These are phyloP conservation scores for Aspergillus sp. DNA, from an alignment of 2,329 filamentous ascomycete genomes.

Conservation along the genomic window DNA sequence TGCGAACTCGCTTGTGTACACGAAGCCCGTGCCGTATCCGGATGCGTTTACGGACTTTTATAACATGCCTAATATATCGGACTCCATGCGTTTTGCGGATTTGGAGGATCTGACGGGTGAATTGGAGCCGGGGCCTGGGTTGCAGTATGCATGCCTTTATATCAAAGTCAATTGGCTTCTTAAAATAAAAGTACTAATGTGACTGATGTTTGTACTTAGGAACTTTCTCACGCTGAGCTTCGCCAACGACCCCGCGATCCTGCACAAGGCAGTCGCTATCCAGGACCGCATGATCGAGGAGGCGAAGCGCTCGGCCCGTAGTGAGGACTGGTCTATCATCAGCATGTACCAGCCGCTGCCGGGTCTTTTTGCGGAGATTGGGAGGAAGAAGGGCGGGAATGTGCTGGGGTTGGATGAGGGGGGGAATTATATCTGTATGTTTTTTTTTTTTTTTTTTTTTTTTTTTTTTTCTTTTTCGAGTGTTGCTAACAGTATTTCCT, in stretches of 20 bases:
- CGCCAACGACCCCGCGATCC: neutral
- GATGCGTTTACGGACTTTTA: slow-evolving; percentile 11
- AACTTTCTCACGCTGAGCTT: neutral
- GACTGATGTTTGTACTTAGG: neutral
- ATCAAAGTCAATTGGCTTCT: no score
- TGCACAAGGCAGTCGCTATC: neutral
- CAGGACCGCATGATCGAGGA: neutral
- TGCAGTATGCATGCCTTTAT: neutral
- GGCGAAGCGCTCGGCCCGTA: neutral
- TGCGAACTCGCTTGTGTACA: slow-evolving; percentile 7
- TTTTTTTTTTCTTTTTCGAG: no score
- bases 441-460: no score
- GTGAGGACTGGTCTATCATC: neutral
- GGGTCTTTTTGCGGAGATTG: neutral
- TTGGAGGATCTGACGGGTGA: neutral
- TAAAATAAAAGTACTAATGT: no score
- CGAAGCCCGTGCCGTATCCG: slow-evolving; percentile 10
- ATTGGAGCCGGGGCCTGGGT: neutral
- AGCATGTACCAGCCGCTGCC: slow-evolving; percentile 1
- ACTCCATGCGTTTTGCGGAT: neutral
- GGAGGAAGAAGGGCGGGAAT: neutral
- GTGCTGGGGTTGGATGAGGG: neutral
- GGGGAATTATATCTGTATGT: neutral
- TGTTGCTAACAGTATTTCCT: no score
- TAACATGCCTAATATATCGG: slow-evolving; percentile 10